Conservation (phyloP, 164 flowering plant genomes). For the Sextonia rubra region DNA sequence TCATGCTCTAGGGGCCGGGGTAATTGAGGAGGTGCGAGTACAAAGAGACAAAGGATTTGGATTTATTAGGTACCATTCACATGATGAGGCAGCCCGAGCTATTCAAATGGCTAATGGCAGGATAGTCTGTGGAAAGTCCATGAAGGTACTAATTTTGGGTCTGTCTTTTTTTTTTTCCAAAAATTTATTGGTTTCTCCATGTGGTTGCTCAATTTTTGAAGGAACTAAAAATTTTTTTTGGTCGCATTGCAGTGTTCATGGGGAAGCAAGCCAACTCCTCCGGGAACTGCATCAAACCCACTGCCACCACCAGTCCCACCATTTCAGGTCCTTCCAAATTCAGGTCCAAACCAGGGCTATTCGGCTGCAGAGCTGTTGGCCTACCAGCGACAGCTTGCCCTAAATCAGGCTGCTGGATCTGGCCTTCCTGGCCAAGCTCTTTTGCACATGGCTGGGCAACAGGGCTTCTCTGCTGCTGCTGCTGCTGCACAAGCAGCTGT, state of each 20-base stretch:
- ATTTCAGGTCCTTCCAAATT: conserved; percentile 36
- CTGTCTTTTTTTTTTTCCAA: neutral
- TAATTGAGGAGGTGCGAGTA: conserved; percentile 91
- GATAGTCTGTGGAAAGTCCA: conserved; percentile 65
- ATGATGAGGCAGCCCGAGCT: conserved; percentile 90
- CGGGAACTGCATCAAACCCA: conserved; percentile 88
- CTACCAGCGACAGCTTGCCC: conserved; percentile 82
- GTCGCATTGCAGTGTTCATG: conserved; percentile 70
- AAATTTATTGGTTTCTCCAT: neutral
- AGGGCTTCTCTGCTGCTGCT: conserved; percentile 36
- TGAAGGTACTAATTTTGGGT: conserved; percentile 53
- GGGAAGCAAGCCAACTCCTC: conserved; percentile 99
- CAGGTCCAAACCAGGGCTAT: conserved; percentile 27
- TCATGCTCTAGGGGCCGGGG: conserved; percentile 86
- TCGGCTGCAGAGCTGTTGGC: conserved; percentile 68
- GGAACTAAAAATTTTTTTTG: neutral
- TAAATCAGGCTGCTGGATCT: conserved; percentile 77
- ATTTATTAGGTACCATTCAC: conserved; percentile 86
- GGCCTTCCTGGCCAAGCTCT: conserved; percentile 49
- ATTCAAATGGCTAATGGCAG: conserved; percentile 90
- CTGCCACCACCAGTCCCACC: conserved; percentile 88
- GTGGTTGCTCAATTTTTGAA: neutral
- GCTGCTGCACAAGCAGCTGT: conserved; percentile 79
- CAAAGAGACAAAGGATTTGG: conserved; percentile 99
- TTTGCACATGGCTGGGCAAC: conserved; percentile 72